Evolutionary conservation across 2,329 filamentous ascomycete species (phyloP).

Genomic region (Aspergillus melleus): DNA sequence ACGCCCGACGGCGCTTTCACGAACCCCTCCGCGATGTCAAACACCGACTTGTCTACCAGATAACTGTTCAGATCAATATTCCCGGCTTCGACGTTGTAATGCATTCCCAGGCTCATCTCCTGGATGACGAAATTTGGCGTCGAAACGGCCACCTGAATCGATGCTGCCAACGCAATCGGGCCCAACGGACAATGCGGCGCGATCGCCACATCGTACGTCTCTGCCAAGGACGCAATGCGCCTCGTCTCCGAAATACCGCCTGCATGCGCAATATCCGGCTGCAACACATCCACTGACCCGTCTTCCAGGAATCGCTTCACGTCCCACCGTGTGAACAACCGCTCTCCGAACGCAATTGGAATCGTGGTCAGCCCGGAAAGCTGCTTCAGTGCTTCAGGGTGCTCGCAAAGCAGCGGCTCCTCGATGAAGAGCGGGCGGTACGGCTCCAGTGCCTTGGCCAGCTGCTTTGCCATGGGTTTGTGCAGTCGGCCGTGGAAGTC

Average conservation of each 20-base stretch:
- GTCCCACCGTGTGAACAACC: slow-evolving; percentile 72
- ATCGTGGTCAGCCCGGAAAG: slow-evolving; percentile 48
- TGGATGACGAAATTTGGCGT: slow-evolving; percentile 72
- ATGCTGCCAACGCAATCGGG: slow-evolving; percentile 71
- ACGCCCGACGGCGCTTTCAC: slow-evolving; percentile 35
- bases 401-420: slow-evolving; percentile 70
- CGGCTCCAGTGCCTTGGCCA: slow-evolving; percentile 66
- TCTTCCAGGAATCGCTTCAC: slow-evolving; percentile 70
- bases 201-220: slow-evolving; percentile 71
- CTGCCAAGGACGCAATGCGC: slow-evolving; percentile 68
- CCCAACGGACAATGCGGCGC: slow-evolving; percentile 75
- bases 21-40: slow-evolving; percentile 6
- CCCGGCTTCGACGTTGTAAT: slow-evolving; percentile 65
- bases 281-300: slow-evolving; percentile 67
- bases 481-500: slow-evolving; percentile 79
- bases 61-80: slow-evolving; percentile 47
- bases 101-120: slow-evolving; percentile 78
- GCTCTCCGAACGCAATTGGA: slow-evolving; percentile 72
- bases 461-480: slow-evolving; percentile 76
- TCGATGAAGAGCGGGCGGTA: slow-evolving; percentile 72
- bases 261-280: slow-evolving; percentile 70
- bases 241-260: slow-evolving; percentile 72
- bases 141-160: slow-evolving; percentile 63
- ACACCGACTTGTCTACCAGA: slow-evolving; percentile 63
- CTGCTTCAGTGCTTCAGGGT: slow-evolving; percentile 65